phyloP scores from a whole-genome alignment of 257 asterid species.

The Jasminum sambac region DNA sequence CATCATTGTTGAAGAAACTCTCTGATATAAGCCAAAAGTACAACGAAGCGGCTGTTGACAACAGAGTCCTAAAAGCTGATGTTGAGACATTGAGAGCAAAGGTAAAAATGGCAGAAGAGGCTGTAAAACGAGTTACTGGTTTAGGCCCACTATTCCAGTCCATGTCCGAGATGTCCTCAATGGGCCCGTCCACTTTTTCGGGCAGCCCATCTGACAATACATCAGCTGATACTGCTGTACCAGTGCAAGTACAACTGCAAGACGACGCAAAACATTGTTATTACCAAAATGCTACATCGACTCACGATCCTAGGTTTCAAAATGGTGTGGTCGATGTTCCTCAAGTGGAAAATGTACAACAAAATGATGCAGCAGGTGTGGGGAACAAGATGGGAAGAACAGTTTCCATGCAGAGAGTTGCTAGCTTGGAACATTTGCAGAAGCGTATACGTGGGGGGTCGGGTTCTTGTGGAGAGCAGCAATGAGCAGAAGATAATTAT shows the following conservation, averaged over 20 bases:
- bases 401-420: constrained; percentile 79
- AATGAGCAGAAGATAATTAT: not conserved
- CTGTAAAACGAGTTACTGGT: constrained; percentile 87
- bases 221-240: constrained; percentile 69
- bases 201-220: constrained; percentile 55
- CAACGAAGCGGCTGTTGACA: constrained; percentile 93
- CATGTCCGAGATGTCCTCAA: constrained; percentile 71
- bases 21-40: constrained; percentile 79
- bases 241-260: constrained; percentile 50
- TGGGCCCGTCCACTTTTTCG: constrained; percentile 57
- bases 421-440: constrained; percentile 93
- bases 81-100: constrained; percentile 93
- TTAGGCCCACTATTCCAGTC: constrained; percentile 78
- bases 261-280: constrained; percentile 54
- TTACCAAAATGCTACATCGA: constrained; percentile 42
- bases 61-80: constrained; percentile 93
- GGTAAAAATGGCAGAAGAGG: constrained; percentile 96
- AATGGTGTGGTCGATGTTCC: constrained; percentile 43
- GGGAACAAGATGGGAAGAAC: constrained; percentile 58
- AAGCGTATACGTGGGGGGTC: constrained; percentile 71
- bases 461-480: constrained; percentile 36
- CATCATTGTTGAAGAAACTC: constrained; percentile 72
- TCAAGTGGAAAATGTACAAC: constrained; percentile 35
- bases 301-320: constrained; percentile 42
- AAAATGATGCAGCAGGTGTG: constrained; percentile 30